Evolutionary conservation across 768 basidiomycete species (phyloP), one percentile per base, ranked within the genome.

Genomic region (Russula compacta): DNA sequence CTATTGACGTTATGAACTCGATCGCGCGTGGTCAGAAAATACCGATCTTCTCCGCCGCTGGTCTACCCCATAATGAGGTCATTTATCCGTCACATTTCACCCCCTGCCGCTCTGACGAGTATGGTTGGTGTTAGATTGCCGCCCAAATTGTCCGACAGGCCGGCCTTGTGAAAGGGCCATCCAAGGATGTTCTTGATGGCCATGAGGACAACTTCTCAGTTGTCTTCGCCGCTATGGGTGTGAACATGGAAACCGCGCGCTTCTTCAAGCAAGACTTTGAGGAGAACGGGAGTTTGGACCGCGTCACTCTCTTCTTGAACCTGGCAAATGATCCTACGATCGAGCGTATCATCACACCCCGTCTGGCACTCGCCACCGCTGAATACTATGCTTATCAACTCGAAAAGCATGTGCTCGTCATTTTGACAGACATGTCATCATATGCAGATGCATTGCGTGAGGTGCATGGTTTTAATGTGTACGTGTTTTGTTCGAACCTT

Each of bases 241-340:
- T 95, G 61, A 99, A 99, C 79, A 97, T 97, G 94, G 97, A 99
- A 75, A 98, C 97, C 6, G 97, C 97, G 51, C 86, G 95, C 56
- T 99, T 97, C 81, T 99, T 99, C 89, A 95, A 95, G 75, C 91
- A 95, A 72, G 97, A 99, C 78, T 98, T 98, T 72, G 95, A 98
- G 75, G 95, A 97, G 69, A 98, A 97, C 72, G 97, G 97, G 56
- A 90, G 87, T 79, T 81, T 98, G 64, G 94, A 98, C 76, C 89
- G 97, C 67, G 94, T 97, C 57, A 98, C 97, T 7, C 80, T 99
- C 56, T 99, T 99, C 86, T 81, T 99, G 72, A 99, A 99, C 78
- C 77, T 98, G 72, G 97, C 97, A 43, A 98, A 98, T 70, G 97
- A 99, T 73, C 97, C 97, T 29, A 99, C 97, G 14, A 99, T 99